Evolutionary conservation across 2,329 filamentous ascomycete genomes (phyloP).

Genomic region (Alternaria brassicae): DNA sequence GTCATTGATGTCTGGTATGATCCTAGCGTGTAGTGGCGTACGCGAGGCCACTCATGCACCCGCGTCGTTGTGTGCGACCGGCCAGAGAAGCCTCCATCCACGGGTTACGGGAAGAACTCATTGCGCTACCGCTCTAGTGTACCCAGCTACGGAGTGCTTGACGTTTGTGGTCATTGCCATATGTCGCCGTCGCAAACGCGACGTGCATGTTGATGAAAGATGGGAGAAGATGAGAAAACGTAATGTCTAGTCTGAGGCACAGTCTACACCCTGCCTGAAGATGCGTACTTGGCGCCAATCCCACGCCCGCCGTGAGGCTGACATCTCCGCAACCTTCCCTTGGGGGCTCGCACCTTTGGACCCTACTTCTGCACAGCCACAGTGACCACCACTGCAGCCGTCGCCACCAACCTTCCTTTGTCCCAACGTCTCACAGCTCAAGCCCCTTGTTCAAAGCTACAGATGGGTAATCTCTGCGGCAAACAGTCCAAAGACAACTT

Average conservation of each 20-base stretch:
- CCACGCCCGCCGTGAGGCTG: slow-evolving; percentile 31
- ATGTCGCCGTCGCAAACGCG: not conserved
- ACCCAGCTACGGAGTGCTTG: slow-evolving; percentile 7
- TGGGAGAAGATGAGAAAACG: not conserved
- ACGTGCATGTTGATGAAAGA: not conserved
- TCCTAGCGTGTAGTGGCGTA: not conserved
- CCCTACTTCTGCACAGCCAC: slow-evolving; percentile 28
- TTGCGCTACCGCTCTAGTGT: slow-evolving; percentile 13
- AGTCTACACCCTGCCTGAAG: not conserved
- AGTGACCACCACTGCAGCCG: slow-evolving; percentile 3
- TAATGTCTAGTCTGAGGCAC: not conserved
- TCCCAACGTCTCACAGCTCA: not conserved
- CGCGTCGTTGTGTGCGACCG: slow-evolving; percentile 1
- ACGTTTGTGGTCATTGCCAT: slow-evolving; percentile 11
- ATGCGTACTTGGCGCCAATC: slow-evolving; percentile 30
- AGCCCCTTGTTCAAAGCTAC: not conserved
- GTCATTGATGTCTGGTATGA: not conserved
- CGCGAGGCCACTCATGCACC: not conserved
- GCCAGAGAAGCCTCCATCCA: slow-evolving; percentile 3
- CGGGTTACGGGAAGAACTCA: slow-evolving; percentile 6
- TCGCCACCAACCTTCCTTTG: not conserved
- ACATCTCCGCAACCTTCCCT: slow-evolving; percentile 17
- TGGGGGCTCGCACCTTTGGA: slow-evolving; percentile 8
- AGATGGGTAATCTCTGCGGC: slow-evolving; percentile 88
- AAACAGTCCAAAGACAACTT: slow-evolving; percentile 69